phyloP scores from a whole-genome alignment of 192 early-diverging fungal genomes.

The Rhizoclosmatium globosum region DNA sequence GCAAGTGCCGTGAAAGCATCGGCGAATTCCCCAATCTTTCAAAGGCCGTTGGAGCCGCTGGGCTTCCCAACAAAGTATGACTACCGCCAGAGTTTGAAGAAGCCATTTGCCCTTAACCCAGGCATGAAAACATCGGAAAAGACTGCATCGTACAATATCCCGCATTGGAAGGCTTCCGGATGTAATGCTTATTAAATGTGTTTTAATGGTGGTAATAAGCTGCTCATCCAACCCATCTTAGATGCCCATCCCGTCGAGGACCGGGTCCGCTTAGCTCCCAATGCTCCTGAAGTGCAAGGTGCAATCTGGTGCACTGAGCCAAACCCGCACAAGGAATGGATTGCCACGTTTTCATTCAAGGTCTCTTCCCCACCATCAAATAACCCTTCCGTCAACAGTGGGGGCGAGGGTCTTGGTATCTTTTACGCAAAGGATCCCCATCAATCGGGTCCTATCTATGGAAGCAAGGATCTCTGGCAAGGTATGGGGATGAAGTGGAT shows the following conservation, averaged over 20 bases:
- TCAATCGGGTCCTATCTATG: constrained; percentile 67
- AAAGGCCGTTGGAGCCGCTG: too few species aligned
- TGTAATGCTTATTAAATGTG: constrained; percentile 12
- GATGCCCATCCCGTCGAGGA: constrained; percentile 31
- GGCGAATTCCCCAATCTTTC: too few species aligned
- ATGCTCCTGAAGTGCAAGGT: constrained; percentile 61
- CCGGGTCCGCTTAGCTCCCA: constrained; percentile 61
- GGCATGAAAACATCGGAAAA: background rate
- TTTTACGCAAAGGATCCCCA: constrained; percentile 74
- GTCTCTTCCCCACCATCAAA: constrained; percentile 56
- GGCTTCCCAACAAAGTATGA: constrained; percentile 37
- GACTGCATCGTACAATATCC: background rate
- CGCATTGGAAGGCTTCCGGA: constrained; percentile 36
- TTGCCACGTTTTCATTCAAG: constrained; percentile 66
- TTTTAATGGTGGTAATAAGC: background rate
- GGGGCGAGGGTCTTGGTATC: constrained; percentile 79
- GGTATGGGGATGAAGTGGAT: constrained; percentile 31
- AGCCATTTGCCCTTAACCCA: constrained; percentile 32
- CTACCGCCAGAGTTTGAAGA: constrained; percentile 46
- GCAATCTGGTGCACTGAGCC: constrained; percentile 65
- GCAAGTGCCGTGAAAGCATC: background rate
- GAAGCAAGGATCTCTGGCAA: constrained; percentile 67
- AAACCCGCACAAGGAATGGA: constrained; percentile 76
- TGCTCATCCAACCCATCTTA: background rate
- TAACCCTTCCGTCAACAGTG: constrained; percentile 36